Evolutionary conservation across 768 basidiomycete genomes (phyloP).

Genomic region (Sporobolomyces phaffii): DNA sequence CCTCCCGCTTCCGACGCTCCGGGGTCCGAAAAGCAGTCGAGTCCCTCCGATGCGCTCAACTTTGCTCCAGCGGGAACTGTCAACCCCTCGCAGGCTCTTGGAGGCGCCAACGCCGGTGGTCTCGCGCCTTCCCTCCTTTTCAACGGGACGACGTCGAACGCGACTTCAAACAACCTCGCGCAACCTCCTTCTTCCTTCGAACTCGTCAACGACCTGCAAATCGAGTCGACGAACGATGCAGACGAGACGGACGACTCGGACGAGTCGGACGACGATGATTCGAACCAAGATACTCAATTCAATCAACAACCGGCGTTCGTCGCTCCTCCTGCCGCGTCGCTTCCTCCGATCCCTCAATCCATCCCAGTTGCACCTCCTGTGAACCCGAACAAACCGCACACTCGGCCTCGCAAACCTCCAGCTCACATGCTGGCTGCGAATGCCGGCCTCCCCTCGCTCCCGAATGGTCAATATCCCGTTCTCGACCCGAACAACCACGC

Average conservation of each 20-base stretch:
- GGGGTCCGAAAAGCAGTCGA: neutral
- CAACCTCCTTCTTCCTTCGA: neutral
- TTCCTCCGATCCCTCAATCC: neutral
- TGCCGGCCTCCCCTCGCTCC: neutral
- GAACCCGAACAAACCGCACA: neutral
- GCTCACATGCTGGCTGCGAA: neutral
- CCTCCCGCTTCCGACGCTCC: conserved; percentile 13
- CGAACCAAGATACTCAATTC: neutral
- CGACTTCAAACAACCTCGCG: neutral
- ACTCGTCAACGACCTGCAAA: neutral
- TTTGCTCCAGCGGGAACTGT: conserved; percentile 25
- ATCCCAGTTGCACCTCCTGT: neutral
- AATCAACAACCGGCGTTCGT: neutral
- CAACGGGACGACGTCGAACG: conserved; percentile 11
- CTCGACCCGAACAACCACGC: conserved; percentile 48
- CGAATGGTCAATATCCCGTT: conserved; percentile 2
- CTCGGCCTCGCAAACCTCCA: neutral
- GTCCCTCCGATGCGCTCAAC: conserved; percentile 13
- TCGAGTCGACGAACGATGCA: conserved; percentile 8
- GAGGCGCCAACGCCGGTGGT: conserved; percentile 50
- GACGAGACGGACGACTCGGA: conserved; percentile 19
- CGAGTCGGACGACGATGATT: conserved; percentile 5
- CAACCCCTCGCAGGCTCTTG: conserved; percentile 28
- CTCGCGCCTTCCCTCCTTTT: conserved; percentile 65
- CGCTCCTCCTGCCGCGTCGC: conserved; percentile 1